Evolutionary conservation across 257 asterid genomes (phyloP).

Genomic region (Primulina tabacum): DNA sequence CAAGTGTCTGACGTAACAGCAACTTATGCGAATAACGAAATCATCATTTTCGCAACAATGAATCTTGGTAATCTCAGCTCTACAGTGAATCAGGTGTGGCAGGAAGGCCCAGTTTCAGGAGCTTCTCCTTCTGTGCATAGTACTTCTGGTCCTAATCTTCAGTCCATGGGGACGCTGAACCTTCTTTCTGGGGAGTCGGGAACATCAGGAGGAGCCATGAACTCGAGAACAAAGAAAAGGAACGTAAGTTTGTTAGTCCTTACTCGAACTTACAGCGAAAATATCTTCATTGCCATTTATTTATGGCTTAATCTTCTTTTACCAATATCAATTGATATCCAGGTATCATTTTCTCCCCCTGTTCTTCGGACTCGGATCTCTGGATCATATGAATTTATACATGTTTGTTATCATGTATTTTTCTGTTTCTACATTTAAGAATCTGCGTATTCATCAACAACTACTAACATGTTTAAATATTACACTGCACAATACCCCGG

Average conservation of each 20-base stretch:
- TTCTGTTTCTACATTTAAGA: not conserved
- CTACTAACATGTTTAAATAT: too few species aligned
- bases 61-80: slow-evolving; percentile 51
- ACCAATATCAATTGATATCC: too few species aligned
- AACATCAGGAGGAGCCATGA: slow-evolving; percentile 27
- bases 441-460: not conserved
- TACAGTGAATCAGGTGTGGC: slow-evolving; percentile 82
- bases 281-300: too few species aligned
- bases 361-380: not conserved
- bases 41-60: slow-evolving; percentile 59
- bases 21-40: slow-evolving; percentile 46
- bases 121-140: slow-evolving; percentile 56
- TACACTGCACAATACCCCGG: too few species aligned
- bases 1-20: slow-evolving; percentile 68
- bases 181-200: slow-evolving; percentile 60
- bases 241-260: slow-evolving; percentile 36
- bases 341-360: too few species aligned
- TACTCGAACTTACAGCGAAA: too few species aligned
- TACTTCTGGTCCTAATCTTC: slow-evolving; percentile 52
- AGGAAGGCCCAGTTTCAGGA: slow-evolving; percentile 75
- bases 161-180: slow-evolving; percentile 50
- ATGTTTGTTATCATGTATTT: not conserved
- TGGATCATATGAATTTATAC: not conserved
- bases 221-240: slow-evolving; percentile 31
- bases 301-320: too few species aligned